Percentiles rank a stretch among this genome's conserved stretches.
phyloP scores from a whole-genome alignment of 1,139 yeast genomes.

The Sugiyamaella japonica region DNA sequence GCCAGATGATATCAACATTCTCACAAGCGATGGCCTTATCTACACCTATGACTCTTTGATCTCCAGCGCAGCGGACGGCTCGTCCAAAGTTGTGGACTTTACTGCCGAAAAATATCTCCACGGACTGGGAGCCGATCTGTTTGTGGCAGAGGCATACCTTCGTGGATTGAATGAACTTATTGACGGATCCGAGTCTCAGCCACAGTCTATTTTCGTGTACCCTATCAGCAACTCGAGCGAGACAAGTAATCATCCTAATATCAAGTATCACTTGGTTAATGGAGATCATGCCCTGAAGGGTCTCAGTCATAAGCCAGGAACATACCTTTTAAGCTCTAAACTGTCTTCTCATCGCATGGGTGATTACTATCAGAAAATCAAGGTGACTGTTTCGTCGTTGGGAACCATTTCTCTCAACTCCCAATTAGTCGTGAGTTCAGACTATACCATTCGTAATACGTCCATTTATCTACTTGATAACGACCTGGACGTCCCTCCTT shows the following conservation, averaged over 20 bases:
- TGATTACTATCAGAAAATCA: constrained; percentile 36
- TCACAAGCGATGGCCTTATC: constrained; percentile 60
- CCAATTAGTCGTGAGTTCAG: constrained; percentile 48
- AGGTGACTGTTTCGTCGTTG: constrained; percentile 25
- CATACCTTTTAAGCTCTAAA: constrained; percentile 32
- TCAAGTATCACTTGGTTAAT: constrained; percentile 70
- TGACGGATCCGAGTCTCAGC: constrained; percentile 48
- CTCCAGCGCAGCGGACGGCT: constrained; percentile 42
- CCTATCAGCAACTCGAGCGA: constrained; percentile 30
- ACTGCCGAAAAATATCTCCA: constrained; percentile 71
- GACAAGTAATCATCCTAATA: constrained; percentile 33
- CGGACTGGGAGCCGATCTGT: constrained; percentile 66
- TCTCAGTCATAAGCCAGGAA: constrained; percentile 9
- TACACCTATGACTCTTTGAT: constrained; percentile 53
- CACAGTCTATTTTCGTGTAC: constrained; percentile 62
- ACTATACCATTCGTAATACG: constrained; percentile 54
- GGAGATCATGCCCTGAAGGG: constrained; percentile 45
- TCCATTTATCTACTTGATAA: constrained; percentile 63
- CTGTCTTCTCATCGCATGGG: constrained; percentile 48
- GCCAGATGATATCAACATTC: constrained; percentile 46
- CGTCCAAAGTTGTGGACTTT: constrained; percentile 41
- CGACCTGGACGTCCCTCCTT: constrained; percentile 56
- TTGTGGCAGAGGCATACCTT: constrained; percentile 69
- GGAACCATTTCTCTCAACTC: constrained; percentile 50
- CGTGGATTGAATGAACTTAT: constrained; percentile 59